Base-by-base conservation (phyloP, 306 rosid genomes). In the Sophora flavescens region DNA sequence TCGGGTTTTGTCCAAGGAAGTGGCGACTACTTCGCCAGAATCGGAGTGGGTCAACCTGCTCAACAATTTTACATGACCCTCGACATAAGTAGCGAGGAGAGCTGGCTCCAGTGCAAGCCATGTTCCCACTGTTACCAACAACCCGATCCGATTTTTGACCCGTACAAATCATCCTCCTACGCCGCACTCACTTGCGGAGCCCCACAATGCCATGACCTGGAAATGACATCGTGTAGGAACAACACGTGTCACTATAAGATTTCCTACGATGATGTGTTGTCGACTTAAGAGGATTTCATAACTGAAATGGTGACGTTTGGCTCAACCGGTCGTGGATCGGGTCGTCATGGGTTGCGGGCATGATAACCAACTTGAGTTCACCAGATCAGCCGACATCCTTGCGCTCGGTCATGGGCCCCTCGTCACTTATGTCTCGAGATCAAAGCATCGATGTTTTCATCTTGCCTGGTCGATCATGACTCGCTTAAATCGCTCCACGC, bases 71-170 rank as follows among this genome's bases (percentile, higher is more conserved):
- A 69, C 80, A 82, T 88, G 90, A 86, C 74, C 13, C 81, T 86
- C 15, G 97, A 92, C 51, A 92, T 93, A 0, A 93, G 93, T 2
- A 90, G 96, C 16, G 92, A 92, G 78, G 15, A 88, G 51, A 88
- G 77, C 35, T 92, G 97, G 97, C 81, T 92, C 16, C 97, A 90
- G 28, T 88, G 97, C 78, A n/a, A 77, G 79, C 97, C 97, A 0
- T 92, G 96, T 42, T 1, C 63, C 54, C 85, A 67, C 0, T 92
- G 97, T 22, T 92, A 90, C 88, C 77, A 81, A 10, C 93, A 92
- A 61, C 2, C 89, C 62, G 96, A 88, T 71, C 92, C 91, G 41
- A 8, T 90, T 35, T 92, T 85, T 71, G 75, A 87, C 79, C 97
- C 96, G 41, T 8, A 41, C 0, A 8, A 57, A 1, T 90, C 97